These are phyloP conservation scores for Panicum virgatum DNA, from an alignment of 202 grass and related monocot species.

Conservation along the genomic window DNA sequence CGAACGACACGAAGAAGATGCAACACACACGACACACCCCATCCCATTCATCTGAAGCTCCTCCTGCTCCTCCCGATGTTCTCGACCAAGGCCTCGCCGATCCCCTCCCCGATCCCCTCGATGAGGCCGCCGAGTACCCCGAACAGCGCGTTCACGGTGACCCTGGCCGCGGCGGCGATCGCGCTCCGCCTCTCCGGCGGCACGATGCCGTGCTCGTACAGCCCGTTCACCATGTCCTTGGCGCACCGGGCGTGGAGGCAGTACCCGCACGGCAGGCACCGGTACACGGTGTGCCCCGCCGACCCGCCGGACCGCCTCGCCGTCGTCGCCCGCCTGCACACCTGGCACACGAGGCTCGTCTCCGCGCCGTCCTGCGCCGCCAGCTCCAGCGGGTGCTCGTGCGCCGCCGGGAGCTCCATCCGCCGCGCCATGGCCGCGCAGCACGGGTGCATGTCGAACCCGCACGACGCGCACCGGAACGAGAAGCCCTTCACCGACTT, in stretches of 20 bases:
- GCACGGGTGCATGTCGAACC: slow-evolving; percentile 88
- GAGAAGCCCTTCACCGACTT: slow-evolving; percentile 67
- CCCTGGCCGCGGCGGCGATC: slow-evolving; percentile 44
- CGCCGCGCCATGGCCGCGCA: slow-evolving; percentile 60
- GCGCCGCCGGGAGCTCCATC: slow-evolving; percentile 62
- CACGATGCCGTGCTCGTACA: slow-evolving; percentile 65
- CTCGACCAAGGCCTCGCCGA: slow-evolving; percentile 71
- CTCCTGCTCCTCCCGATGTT: slow-evolving; percentile 56
- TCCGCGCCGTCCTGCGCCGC: not conserved
- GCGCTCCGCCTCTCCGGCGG: slow-evolving; percentile 55
- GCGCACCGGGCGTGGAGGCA: slow-evolving; percentile 75
- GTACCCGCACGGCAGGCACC: slow-evolving; percentile 73
- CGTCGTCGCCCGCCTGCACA: slow-evolving; percentile 39
- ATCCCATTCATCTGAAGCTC: slow-evolving; percentile 33
- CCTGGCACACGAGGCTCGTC: slow-evolving; percentile 58
- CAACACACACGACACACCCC: not conserved
- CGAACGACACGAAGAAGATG: not conserved
- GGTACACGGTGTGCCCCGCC: slow-evolving; percentile 54
- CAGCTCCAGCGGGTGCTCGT: slow-evolving; percentile 64
- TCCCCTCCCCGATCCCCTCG: slow-evolving; percentile 94
- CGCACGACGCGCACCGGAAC: slow-evolving; percentile 69
- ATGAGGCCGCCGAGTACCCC: slow-evolving; percentile 64
- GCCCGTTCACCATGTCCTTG: slow-evolving; percentile 86
- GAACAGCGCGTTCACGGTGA: slow-evolving; percentile 62
- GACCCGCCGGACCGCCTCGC: not conserved